Evolutionary conservation across 352 stramenopile species (phyloP).

Genomic region (Bremia lactucae): DNA sequence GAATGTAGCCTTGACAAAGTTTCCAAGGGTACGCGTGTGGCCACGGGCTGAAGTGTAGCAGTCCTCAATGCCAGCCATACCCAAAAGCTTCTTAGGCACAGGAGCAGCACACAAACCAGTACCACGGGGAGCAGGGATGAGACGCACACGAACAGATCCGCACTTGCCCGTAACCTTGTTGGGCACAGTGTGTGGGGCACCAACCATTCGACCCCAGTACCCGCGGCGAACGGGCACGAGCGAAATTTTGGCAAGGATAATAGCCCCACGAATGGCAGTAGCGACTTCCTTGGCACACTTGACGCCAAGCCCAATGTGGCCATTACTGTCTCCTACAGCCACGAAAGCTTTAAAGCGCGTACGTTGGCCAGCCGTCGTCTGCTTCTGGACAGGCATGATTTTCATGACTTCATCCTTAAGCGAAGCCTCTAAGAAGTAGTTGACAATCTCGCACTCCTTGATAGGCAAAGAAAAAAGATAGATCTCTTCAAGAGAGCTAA

Average conservation of each 20-base stretch:
- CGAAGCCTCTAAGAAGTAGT: slow-evolving; percentile 96
- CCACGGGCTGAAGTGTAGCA: slow-evolving; percentile 94
- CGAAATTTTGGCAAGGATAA: slow-evolving; percentile 99
- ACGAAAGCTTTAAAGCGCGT: slow-evolving; percentile 99
- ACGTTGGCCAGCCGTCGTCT: slow-evolving; percentile 97
- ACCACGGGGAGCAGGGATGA: slow-evolving; percentile 99
- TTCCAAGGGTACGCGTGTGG: slow-evolving; percentile 99
- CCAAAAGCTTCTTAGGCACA: slow-evolving; percentile 97
- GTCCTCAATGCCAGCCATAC: slow-evolving; percentile 98
- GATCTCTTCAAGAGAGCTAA: slow-evolving; percentile 98
- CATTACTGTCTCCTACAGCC: slow-evolving; percentile 95
- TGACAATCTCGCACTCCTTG: slow-evolving; percentile 99
- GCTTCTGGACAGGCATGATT: slow-evolving; percentile 99
- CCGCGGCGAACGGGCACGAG: slow-evolving; percentile 96
- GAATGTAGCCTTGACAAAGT: slow-evolving; percentile 99
- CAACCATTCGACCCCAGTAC: slow-evolving; percentile 97
- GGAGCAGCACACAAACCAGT: slow-evolving; percentile 97
- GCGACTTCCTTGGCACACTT: slow-evolving; percentile 99
- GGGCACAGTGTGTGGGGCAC: slow-evolving; percentile 93
- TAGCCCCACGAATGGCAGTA: slow-evolving; percentile 97
- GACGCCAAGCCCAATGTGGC: slow-evolving; percentile 98
- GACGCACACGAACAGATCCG: slow-evolving; percentile 95
- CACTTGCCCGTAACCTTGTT: slow-evolving; percentile 99
- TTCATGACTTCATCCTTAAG: slow-evolving; percentile 99
- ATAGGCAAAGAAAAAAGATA: slow-evolving; percentile 99